Conservation (phyloP, 2,329 filamentous ascomycete species). For the Didymella lethalis region DNA sequence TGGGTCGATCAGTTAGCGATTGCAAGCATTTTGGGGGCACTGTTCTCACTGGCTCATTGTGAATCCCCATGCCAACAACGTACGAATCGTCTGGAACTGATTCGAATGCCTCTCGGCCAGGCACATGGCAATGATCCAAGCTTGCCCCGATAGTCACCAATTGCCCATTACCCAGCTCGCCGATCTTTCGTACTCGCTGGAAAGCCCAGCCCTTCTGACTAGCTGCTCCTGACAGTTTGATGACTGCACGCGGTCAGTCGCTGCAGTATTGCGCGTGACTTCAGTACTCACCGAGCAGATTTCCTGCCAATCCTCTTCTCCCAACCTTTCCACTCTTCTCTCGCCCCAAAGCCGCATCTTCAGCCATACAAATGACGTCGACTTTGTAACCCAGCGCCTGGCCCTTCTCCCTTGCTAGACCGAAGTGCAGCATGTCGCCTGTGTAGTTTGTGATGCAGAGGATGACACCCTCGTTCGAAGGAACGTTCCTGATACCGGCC, state of each 20-base stretch:
- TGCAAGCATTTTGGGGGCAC: not conserved
- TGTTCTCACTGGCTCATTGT: slow-evolving; percentile 58
- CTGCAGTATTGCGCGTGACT: not conserved
- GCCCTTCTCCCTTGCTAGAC: slow-evolving; percentile 58
- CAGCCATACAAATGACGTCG: slow-evolving; percentile 58
- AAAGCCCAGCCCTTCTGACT: slow-evolving; percentile 55
- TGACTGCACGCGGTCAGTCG: slow-evolving; percentile 45
- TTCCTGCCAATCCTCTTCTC: slow-evolving; percentile 60
- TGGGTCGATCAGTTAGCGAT: slow-evolving; percentile 22
- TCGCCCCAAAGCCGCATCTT: slow-evolving; percentile 58
- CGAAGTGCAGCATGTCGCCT: slow-evolving; percentile 60
- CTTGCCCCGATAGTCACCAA: slow-evolving; percentile 61
- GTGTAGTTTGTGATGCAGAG: slow-evolving; percentile 61
- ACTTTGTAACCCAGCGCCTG: slow-evolving; percentile 56
- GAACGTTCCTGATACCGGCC: slow-evolving; percentile 57
- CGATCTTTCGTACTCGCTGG: slow-evolving; percentile 56
- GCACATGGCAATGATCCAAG: slow-evolving; percentile 63
- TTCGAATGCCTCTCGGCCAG: slow-evolving; percentile 60
- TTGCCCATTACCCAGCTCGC: slow-evolving; percentile 54
- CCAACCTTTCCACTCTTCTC: slow-evolving; percentile 60
- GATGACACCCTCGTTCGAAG: slow-evolving; percentile 56
- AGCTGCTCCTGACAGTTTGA: slow-evolving; percentile 58
- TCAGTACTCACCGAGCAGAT: slow-evolving; percentile 52
- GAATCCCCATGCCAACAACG: slow-evolving; percentile 59
- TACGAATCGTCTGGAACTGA: slow-evolving; percentile 52